These are phyloP conservation scores for Psilocybe tampanensis DNA, from an alignment of 768 basidiomycete species.

Conservation along the genomic window DNA sequence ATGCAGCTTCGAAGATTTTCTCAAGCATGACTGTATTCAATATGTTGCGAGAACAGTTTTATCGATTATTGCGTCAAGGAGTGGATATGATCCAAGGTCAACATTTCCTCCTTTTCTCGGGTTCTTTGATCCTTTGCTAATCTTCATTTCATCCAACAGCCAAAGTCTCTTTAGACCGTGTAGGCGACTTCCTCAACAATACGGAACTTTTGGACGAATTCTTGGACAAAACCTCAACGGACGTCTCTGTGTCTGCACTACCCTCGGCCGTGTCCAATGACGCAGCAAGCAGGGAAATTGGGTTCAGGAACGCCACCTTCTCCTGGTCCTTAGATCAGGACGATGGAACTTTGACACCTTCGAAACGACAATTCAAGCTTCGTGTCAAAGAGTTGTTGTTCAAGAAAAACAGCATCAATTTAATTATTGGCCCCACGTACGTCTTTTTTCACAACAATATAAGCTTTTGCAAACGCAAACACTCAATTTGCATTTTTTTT, in stretches of 20 bases:
- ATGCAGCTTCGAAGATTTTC: slow-evolving; percentile 53
- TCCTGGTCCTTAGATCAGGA: slow-evolving; percentile 48
- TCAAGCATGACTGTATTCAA: slow-evolving; percentile 64
- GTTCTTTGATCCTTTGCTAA: too few relatives aligned
- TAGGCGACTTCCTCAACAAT: slow-evolving; percentile 42
- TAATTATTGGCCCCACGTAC: slow-evolving; percentile 57
- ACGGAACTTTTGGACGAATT: slow-evolving; percentile 52
- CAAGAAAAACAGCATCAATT: slow-evolving; percentile 52
- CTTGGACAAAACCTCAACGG: neutral
- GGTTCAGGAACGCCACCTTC: slow-evolving; percentile 55
- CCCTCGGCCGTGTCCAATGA: neutral
- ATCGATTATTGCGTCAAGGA: slow-evolving; percentile 33
- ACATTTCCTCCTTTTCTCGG: too few relatives aligned
- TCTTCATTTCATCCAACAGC: too few relatives aligned
- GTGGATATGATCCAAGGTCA: slow-evolving; percentile 32
- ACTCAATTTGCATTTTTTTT: too few relatives aligned
- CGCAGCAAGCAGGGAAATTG: slow-evolving; percentile 32
- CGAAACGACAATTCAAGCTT: slow-evolving; percentile 51
- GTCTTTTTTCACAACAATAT: neutral
- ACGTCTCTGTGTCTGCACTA: neutral
- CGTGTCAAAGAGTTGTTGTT: slow-evolving; percentile 55
- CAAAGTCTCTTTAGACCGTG: slow-evolving; percentile 67
- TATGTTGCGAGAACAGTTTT: slow-evolving; percentile 53
- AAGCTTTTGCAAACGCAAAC: too few relatives aligned
- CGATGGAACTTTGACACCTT: slow-evolving; percentile 39